Evolutionary conservation across 345 rosid species (phyloP).

Genomic region (Leavenworthia alabamica): DNA sequence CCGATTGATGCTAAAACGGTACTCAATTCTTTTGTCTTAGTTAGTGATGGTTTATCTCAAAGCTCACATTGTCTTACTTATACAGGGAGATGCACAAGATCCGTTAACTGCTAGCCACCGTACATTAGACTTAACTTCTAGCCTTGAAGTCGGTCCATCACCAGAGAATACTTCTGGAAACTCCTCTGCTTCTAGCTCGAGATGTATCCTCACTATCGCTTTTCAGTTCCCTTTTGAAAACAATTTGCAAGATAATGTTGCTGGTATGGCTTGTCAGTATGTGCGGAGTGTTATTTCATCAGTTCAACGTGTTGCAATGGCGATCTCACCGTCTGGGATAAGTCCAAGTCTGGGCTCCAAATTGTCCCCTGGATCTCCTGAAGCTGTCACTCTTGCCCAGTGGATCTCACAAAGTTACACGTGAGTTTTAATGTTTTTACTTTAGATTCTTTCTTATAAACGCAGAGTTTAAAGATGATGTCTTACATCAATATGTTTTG

Average conservation of each 20-base stretch:
- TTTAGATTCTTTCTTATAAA: slow-evolving; percentile 2
- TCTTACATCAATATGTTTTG: background rate
- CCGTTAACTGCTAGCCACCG: slow-evolving; percentile 41
- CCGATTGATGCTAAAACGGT: slow-evolving; percentile 89
- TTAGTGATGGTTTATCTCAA: slow-evolving; percentile 1
- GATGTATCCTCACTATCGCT: slow-evolving; percentile 94
- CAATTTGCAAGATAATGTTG: slow-evolving; percentile 86
- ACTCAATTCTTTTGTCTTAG: background rate
- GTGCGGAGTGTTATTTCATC: slow-evolving; percentile 85
- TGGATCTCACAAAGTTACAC: slow-evolving; percentile 91
- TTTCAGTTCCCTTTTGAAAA: slow-evolving; percentile 93
- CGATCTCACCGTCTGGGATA: slow-evolving; percentile 81
- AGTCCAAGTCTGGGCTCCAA: slow-evolving; percentile 60
- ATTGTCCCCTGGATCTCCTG: slow-evolving; percentile 80
- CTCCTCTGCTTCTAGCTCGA: slow-evolving; percentile 38
- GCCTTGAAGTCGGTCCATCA: slow-evolving; percentile 81
- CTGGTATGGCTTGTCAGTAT: slow-evolving; percentile 90
- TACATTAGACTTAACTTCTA: slow-evolving; percentile 87
- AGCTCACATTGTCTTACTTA: background rate
- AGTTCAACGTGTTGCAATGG: slow-evolving; percentile 96
- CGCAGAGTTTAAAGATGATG: background rate
- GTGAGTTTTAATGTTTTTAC: slow-evolving; percentile 30
- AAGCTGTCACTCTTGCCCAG: slow-evolving; percentile 80
- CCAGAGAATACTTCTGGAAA: slow-evolving; percentile 49
- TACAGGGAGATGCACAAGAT: slow-evolving; percentile 63